Evolutionary conservation across 306 rosid species (phyloP).

Genomic region (Fragaria nilgerrensis): DNA sequence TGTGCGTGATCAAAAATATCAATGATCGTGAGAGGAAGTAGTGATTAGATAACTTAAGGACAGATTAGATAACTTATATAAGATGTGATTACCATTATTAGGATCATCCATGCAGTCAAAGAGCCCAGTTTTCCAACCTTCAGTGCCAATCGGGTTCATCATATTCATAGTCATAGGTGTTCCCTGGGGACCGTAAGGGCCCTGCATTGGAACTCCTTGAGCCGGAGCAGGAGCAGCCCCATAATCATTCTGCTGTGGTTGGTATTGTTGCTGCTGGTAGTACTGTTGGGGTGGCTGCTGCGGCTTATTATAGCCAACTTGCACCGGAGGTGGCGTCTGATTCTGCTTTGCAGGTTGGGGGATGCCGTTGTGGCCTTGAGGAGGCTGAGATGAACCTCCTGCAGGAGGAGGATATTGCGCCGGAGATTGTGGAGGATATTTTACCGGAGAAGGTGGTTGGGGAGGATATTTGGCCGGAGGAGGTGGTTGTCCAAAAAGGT

Average conservation of each 20-base stretch:
- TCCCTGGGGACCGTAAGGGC: background rate
- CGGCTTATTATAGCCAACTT: conserved; percentile 1
- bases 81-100: conserved; percentile 15
- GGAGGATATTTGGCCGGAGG: background rate
- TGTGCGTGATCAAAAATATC: background rate
- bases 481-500: background rate
- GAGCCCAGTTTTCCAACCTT: conserved; percentile 18
- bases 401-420: background rate
- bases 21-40: background rate
- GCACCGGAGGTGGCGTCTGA: background rate
- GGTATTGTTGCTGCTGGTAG: background rate
- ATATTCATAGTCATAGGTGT: background rate
- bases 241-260: background rate
- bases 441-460: background rate
- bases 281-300: conserved; percentile 2
- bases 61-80: background rate
- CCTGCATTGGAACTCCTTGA: conserved; percentile 13
- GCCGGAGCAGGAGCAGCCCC: background rate
- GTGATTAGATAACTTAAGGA: background rate
- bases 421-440: conserved; percentile 1
- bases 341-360: conserved; percentile 1
- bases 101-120: conserved; percentile 38
- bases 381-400: background rate
- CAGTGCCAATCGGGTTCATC: background rate
- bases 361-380: background rate